Conservation (phyloP, 2,329 filamentous ascomycete species). For the Emmonsiellopsis sp. region DNA sequence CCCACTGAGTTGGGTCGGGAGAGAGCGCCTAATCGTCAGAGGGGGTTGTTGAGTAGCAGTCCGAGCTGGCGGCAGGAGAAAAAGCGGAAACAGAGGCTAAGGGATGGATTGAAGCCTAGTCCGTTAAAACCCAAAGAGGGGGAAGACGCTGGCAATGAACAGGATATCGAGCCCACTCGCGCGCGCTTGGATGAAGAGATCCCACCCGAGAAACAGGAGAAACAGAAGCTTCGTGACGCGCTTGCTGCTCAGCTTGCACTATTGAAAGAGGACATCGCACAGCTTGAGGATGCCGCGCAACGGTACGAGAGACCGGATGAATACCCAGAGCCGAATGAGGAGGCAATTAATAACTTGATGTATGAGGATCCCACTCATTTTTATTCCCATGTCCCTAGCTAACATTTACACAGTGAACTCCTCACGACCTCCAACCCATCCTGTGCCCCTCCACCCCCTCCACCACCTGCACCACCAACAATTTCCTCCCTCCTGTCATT, state of each 20-base stretch:
- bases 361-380: constrained; percentile 14
- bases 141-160: constrained; percentile 9
- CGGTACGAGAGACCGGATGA: constrained; percentile 37
- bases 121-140: constrained; percentile 22
- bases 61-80: constrained; percentile 25
- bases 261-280: constrained; percentile 50
- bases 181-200: constrained; percentile 10
- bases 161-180: constrained; percentile 4
- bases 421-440: constrained; percentile 22
- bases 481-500: constrained; percentile 31
- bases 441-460: constrained; percentile 15
- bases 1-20: constrained; percentile 33
- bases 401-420: constrained; percentile 22
- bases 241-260: constrained; percentile 48
- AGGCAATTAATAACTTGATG: constrained; percentile 27
- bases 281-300: constrained; percentile 51
- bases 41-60: constrained; percentile 21
- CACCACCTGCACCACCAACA: constrained; percentile 16
- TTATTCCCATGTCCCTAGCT: constrained; percentile 9
- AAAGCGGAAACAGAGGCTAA: constrained; percentile 17
- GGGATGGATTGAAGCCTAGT: constrained; percentile 18
- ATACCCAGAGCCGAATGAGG: constrained; percentile 23
- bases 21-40: constrained; percentile 23
- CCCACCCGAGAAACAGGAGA: constrained; percentile 28
- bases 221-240: constrained; percentile 44